Conservation (phyloP, 2,329 filamentous ascomycete genomes). For the Botrytis porri region DNA sequence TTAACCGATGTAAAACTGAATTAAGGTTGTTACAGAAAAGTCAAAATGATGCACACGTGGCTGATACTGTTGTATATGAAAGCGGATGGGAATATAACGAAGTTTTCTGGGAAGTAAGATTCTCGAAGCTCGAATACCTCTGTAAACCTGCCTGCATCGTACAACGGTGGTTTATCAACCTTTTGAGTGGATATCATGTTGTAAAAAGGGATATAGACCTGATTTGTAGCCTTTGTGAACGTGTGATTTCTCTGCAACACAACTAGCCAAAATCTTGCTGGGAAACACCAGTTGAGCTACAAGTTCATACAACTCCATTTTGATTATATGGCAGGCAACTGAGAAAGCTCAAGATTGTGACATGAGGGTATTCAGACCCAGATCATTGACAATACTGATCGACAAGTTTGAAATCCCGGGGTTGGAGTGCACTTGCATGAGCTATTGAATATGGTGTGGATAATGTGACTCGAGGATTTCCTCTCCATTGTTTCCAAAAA, state of each 20-base stretch:
- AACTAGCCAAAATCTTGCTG: not conserved
- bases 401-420: not conserved
- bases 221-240: not conserved
- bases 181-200: not conserved
- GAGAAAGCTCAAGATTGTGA: not conserved
- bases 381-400: not conserved
- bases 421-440: not conserved
- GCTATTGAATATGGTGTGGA: not conserved
- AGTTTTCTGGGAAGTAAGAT: no score
- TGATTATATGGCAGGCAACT: not conserved
- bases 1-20: not conserved
- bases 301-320: rapidly evolving
- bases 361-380: not conserved
- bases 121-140: no score
- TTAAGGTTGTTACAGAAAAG: not conserved
- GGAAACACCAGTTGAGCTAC: not conserved
- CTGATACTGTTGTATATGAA: not conserved
- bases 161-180: not conserved
- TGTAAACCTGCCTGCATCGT: not conserved
- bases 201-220: not conserved
- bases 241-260: not conserved
- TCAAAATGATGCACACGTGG: not conserved
- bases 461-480: not conserved
- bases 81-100: not conserved
- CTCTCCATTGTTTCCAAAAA: not conserved